phyloP scores from a whole-genome alignment of 208 protist genomes.

The Polymyxa betae region DNA sequence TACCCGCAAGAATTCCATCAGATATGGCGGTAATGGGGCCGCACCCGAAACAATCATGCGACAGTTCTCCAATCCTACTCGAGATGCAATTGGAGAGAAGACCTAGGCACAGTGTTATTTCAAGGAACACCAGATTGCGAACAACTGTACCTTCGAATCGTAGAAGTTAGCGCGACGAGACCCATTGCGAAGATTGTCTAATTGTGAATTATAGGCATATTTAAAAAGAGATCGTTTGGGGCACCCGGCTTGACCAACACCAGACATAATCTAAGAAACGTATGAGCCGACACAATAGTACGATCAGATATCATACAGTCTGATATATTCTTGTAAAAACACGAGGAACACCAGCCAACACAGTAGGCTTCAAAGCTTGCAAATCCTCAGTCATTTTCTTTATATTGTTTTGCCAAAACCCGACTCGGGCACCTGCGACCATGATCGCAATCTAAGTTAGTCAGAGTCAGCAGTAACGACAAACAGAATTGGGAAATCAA shows the following conservation, averaged over 20 bases:
- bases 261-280: background rate
- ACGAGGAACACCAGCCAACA: conserved; percentile 76
- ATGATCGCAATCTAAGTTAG: conserved; percentile 54
- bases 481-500: background rate
- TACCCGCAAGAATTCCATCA: conserved; percentile 75
- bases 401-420: conserved; percentile 75
- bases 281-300: background rate
- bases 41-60: conserved; percentile 75
- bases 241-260: background rate
- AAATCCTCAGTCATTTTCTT: conserved; percentile 75
- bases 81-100: background rate
- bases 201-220: background rate
- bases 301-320: conserved; percentile 57
- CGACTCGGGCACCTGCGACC: conserved; percentile 65
- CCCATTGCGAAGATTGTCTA: background rate
- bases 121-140: too few species aligned
- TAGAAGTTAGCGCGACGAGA: background rate
- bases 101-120: background rate
- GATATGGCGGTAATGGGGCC: conserved; percentile 74
- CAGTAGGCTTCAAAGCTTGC: conserved; percentile 73
- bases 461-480: background rate
- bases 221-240: background rate
- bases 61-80: conserved; percentile 69
- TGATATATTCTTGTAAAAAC: conserved; percentile 77
- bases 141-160: background rate